These are phyloP conservation scores for Kodamaea anthophila DNA, from an alignment of 1,139 yeast genomes.

Conservation along the genomic window DNA sequence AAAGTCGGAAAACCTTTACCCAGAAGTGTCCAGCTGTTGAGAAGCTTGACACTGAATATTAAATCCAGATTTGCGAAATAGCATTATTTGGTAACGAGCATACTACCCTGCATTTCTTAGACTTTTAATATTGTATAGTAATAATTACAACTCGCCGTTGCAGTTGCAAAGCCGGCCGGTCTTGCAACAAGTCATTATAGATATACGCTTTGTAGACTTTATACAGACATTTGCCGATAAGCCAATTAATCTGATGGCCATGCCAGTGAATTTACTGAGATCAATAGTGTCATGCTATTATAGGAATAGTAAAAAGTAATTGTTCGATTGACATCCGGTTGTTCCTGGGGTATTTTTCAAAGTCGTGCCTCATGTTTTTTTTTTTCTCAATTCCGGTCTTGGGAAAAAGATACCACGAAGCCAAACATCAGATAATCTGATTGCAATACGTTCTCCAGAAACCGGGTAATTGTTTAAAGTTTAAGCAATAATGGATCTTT, in stretches of 20 bases:
- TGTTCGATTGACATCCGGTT: too few species aligned
- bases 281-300: too few species aligned
- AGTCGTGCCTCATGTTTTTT: slow-evolving; percentile 4
- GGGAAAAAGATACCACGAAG: slow-evolving; percentile 6
- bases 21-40: slow-evolving; percentile 27
- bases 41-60: slow-evolving; percentile 33
- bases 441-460: background rate
- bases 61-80: slow-evolving; percentile 23
- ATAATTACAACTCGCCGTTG: too few species aligned
- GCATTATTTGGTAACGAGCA: background rate
- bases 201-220: too few species aligned
- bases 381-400: slow-evolving; percentile 1
- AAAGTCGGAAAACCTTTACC: slow-evolving; percentile 12
- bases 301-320: too few species aligned
- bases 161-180: too few species aligned
- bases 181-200: too few species aligned
- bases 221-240: too few species aligned
- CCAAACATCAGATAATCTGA: slow-evolving; percentile 1
- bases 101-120: slow-evolving; percentile 1
- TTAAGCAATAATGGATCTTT: slow-evolving; percentile 45
- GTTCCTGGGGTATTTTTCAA: background rate
- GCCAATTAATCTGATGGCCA: too few species aligned
- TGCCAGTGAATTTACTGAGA: too few species aligned
- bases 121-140: background rate
- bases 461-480: background rate